Percentiles rank a stretch among this genome's conserved stretches.
These are phyloP conservation scores for Russula lepida DNA, from an alignment of 768 basidiomycete genomes.

Conservation along the genomic window DNA sequence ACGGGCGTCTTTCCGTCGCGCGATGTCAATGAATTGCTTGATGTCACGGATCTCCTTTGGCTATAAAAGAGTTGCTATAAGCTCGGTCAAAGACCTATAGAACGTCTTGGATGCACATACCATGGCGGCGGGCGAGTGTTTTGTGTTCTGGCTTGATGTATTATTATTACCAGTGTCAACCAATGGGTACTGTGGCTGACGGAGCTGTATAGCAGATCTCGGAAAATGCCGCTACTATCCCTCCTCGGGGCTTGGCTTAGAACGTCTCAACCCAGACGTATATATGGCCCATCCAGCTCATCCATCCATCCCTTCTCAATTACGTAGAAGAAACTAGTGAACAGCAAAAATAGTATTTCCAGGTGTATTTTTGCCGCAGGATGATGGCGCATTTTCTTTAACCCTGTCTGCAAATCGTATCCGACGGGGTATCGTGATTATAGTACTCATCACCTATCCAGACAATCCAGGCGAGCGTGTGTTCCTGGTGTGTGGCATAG, in stretches of 20 bases:
- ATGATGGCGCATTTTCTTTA: neutral
- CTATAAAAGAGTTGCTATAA: conserved; percentile 33
- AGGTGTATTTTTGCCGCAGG: neutral
- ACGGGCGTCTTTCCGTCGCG: conserved; percentile 93
- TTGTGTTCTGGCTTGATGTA: neutral
- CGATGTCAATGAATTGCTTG: conserved; percentile 97
- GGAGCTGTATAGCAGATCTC: conserved; percentile 9
- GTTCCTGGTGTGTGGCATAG: neutral
- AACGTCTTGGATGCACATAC: neutral
- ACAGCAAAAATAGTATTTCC: neutral
- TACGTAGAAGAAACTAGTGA: neutral
- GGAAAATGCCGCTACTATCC: conserved; percentile 1
- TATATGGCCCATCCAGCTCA: too few species aligned
- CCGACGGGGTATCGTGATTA: neutral
- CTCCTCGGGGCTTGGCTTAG: too few species aligned
- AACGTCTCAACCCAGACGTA: too few species aligned
- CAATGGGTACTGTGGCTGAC: conserved; percentile 1
- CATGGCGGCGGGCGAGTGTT: conserved; percentile 3
- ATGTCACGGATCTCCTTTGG: conserved; percentile 98
- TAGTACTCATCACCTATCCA: neutral
- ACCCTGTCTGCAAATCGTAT: neutral
- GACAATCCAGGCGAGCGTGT: neutral
- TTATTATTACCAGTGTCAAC: neutral
- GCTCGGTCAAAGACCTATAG: neutral
- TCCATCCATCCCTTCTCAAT: neutral